A percentile compares a stretch with the other conserved stretches of the same genome.
These are phyloP conservation scores for Sclerotinia nivalis DNA, from an alignment of 2,329 filamentous ascomycete genomes.

Conservation along the genomic window DNA sequence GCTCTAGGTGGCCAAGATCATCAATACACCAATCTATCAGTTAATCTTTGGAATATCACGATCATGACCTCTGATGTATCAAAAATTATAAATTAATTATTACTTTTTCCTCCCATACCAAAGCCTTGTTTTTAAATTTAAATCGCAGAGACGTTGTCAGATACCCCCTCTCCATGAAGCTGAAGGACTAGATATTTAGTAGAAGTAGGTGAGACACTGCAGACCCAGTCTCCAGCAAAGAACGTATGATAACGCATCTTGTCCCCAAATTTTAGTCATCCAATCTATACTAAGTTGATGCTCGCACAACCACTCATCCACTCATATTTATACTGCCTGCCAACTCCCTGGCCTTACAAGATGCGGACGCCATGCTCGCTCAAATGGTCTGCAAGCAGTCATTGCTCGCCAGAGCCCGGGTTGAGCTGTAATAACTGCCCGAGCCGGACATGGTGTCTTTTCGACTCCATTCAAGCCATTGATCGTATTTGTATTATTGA, in stretches of 20 bases:
- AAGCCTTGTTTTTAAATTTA: neutral
- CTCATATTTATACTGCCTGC: neutral
- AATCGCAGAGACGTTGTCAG: neutral
- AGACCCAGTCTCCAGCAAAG: neutral
- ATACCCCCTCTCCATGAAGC: neutral
- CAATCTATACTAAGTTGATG: neutral
- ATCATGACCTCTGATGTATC: neutral
- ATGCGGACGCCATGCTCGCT: slow-evolving; percentile 6
- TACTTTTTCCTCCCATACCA: neutral
- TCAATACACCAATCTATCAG: neutral
- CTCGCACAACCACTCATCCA: neutral
- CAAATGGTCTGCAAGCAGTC: slow-evolving; percentile 12
- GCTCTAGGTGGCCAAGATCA: accelerated
- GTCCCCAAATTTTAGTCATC: neutral
- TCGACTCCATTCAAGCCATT: slow-evolving; percentile 7
- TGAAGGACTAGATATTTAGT: too few species aligned
- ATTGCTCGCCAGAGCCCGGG: slow-evolving; percentile 4
- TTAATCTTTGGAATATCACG: neutral
- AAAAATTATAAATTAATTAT: neutral
- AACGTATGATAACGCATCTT: too few species aligned
- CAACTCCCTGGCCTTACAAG: slow-evolving; percentile 3
- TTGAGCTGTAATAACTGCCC: slow-evolving; percentile 2
- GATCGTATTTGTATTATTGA: neutral
- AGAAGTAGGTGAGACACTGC: accelerated
- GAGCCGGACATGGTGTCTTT: neutral